phyloP scores from a whole-genome alignment of 495 filamentous ascomycete genomes.

The Lichenothelia convexa region DNA sequence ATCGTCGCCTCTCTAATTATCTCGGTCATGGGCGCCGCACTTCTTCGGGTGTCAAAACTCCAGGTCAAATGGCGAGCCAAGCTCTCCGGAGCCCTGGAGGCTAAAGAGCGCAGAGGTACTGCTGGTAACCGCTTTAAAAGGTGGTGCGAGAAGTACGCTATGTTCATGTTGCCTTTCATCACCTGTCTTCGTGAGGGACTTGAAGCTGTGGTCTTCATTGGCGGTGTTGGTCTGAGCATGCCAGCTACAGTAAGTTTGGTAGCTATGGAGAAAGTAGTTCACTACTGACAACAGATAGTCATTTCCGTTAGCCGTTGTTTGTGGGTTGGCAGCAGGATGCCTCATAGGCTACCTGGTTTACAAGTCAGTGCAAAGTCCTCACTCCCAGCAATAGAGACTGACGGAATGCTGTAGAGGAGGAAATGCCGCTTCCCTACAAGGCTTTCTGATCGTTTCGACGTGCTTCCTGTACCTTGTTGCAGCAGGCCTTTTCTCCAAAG shows the following conservation, averaged over 20 bases:
- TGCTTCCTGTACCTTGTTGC: slow-evolving; percentile 78
- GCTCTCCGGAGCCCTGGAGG: slow-evolving; percentile 47
- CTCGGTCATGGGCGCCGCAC: slow-evolving; percentile 55
- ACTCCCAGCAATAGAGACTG: background rate
- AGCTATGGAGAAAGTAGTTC: too few species aligned
- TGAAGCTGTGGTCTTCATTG: slow-evolving; percentile 66
- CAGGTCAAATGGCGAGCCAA: slow-evolving; percentile 73
- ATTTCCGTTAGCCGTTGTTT: slow-evolving; percentile 55
- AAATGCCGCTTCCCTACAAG: slow-evolving; percentile 45
- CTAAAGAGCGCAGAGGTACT: slow-evolving; percentile 23
- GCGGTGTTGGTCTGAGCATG: slow-evolving; percentile 57
- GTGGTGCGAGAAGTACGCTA: slow-evolving; percentile 56
- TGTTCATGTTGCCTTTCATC: slow-evolving; percentile 69
- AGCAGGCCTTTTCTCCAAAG: slow-evolving; percentile 61
- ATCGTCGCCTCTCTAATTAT: slow-evolving; percentile 60
- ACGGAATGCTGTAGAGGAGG: slow-evolving; percentile 29
- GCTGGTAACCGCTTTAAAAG: slow-evolving; percentile 31
- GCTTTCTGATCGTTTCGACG: slow-evolving; percentile 65
- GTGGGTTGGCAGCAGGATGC: slow-evolving; percentile 43
- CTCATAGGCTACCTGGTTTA: slow-evolving; percentile 56
- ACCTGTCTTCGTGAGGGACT: slow-evolving; percentile 71
- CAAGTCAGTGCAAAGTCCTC: slow-evolving; percentile 34
- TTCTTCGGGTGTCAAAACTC: slow-evolving; percentile 67
- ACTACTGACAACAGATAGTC: too few species aligned
- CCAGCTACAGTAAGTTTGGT: slow-evolving; percentile 50